Base-by-base conservation (phyloP, 345 rosid species). In the Anacardium occidentale region DNA sequence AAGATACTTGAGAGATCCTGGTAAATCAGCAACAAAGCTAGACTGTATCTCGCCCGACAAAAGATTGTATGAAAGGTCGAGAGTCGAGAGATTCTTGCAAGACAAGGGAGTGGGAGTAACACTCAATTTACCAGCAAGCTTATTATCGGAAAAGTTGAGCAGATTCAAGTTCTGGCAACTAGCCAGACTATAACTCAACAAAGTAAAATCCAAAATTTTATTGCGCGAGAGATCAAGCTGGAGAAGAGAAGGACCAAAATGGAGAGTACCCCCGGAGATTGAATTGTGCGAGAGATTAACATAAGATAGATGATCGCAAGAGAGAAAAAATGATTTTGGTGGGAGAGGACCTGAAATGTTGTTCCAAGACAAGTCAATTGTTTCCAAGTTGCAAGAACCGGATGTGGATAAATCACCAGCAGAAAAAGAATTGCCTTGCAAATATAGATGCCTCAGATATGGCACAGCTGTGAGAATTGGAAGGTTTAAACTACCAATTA, bases 41-140 rank as follows among this genome's bases (percentile, higher is more conserved):
- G 78, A 34, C 13, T 91, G 93, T 64, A 89, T 80, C 56, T 82
- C 77, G 3, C 89, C 92, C 0, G 96, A 89, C 59, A 93, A 70
- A 58, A 77, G 71, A 78, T 94, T 94, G 66, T 76, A 65, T 0
- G 98, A 94, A 62, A 94, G 86, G 83, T 94, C 95, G 48, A 93
- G 85, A 73, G 79, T 70, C 21, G 81, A 69, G n/a, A 93, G 74
- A 74, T 77, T 83, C 72, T 74, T 76, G 83, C 88, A 88, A 50
- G 83, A 79, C 15, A 68, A 40, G 18, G 82, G 85, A 56, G 88
- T 69, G 18, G 82, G 85, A 56, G 88, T 69, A 14, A 64, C 34
- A 11, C 54, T 72, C 48, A 90, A 64, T 62, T 79, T 82, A 18
- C 94, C 97, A 12, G 78, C 22, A 40, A 91, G 83, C 67, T 87